Base-by-base conservation (phyloP, 805 yeast species). In the Ogataea pini region DNA sequence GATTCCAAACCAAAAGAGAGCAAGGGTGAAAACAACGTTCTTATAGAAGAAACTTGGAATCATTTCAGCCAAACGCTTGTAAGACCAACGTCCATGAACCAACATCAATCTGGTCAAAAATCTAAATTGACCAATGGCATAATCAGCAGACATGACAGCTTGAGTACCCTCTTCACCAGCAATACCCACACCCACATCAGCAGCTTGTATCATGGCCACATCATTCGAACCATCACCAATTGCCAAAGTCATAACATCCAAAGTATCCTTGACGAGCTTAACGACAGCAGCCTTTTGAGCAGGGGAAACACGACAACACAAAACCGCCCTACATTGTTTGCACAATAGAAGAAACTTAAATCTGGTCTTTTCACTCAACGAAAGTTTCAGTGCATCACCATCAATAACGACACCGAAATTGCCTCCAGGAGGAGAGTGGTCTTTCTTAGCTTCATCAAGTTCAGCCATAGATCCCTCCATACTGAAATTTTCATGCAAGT, bases 131-230 rank as follows among this genome's bases (percentile, higher is more conserved):
- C 92, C 94, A 60, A 87, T 70, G 17, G 92, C 96, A 67, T 85
- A 87, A 70, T 87, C 96, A 1, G 92, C 83, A 20, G 90, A 83
- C 95, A 87, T 87, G 4, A 80, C 94, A 16, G 94, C 94, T 67
- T 86, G 94, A 52, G 94, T 73, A 62, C 96, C 96, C 72, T 87
- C 96, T 71, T 87, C 94, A 69, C 96, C 96, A 3, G 91, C 91
- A 62, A 87, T 87, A 70, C 96, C 96, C 47, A 87, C 86, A 60
- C 96, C 96, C 39, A 87, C 85, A 68, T 87, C 84, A 1, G 95
- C 94, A 24, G 90, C 83, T 66, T 87, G 96, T 56, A 87, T 87
- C 96, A 87, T 87, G 10, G 95, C 91, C 53, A 87, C 96, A 70
- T 87, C 96, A 63, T 87, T 87, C 17, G 94, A 83, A 47, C 96